A percentile compares a stretch with the other conserved stretches of the same genome.
Evolutionary conservation across 2,329 filamentous ascomycete genomes (phyloP).

Genomic region (Aspergillus latus): DNA sequence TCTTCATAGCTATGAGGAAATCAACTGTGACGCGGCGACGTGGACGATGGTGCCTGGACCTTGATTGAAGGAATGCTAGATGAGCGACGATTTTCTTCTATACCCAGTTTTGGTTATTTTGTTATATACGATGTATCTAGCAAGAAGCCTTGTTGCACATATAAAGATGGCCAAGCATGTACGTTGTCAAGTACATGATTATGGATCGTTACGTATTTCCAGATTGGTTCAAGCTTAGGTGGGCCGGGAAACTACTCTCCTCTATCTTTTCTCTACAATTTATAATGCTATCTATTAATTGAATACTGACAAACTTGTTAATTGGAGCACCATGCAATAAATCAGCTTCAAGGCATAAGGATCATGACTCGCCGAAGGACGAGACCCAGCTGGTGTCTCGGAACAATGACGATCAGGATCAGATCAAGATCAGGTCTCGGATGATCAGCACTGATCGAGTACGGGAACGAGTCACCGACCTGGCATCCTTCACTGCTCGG

Average conservation of each 20-base stretch:
- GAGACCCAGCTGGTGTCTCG: not conserved
- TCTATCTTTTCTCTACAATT: not conserved
- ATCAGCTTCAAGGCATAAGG: not conserved
- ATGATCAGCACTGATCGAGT: constrained; percentile 12
- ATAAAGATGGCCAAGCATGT: constrained; percentile 10
- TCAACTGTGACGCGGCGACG: constrained; percentile 66
- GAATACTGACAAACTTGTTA: too few species aligned
- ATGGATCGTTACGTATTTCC: not conserved
- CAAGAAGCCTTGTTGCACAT: constrained; percentile 4
- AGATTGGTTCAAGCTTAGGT: not conserved
- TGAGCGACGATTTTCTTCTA: constrained; percentile 12
- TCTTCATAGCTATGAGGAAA: constrained; percentile 77
- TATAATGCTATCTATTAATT: not conserved
- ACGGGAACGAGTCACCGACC: constrained; percentile 7
- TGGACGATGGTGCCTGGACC: constrained; percentile 57
- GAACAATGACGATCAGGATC: not conserved
- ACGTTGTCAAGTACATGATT: too few species aligned
- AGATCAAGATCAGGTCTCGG: not conserved
- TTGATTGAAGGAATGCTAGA: constrained; percentile 8
- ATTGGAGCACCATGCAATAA: constrained; percentile 1
- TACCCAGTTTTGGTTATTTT: constrained; percentile 3
- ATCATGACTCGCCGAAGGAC: not conserved
- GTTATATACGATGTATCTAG: not conserved
- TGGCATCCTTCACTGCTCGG: too few species aligned
- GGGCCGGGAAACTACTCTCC: too few species aligned